A percentile compares a stretch with the other conserved stretches of the same genome.
phyloP scores from a whole-genome alignment of 192 early-diverging fungal species.

The Tieghemiomyces parasiticus region DNA sequence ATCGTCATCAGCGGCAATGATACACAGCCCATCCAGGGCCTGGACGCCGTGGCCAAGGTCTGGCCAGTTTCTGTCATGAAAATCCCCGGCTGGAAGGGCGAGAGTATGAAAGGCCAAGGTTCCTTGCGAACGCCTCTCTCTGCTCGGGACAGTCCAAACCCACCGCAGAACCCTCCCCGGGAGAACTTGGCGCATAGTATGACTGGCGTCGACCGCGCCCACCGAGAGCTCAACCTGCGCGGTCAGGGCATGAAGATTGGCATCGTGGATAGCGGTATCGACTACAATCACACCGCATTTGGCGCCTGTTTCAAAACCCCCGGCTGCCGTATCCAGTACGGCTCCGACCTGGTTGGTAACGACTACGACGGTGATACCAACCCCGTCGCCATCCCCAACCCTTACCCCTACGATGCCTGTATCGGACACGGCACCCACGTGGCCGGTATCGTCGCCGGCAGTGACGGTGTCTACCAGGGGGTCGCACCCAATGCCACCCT shows the following conservation, averaged over 20 bases:
- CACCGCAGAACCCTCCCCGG: not conserved
- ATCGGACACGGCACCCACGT: conserved; percentile 56
- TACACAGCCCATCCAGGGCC: not conserved
- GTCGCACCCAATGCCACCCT: conserved; percentile 49
- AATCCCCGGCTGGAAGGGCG: not conserved
- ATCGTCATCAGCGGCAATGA: conserved; percentile 6
- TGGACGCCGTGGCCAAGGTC: not conserved
- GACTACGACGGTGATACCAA: conserved; percentile 16
- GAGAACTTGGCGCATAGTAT: conserved; percentile 22
- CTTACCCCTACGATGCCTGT: conserved; percentile 39
- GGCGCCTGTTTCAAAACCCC: conserved; percentile 45
- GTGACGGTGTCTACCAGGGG: conserved; percentile 29
- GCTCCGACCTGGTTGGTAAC: conserved; percentile 51
- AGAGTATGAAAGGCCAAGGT: not conserved
- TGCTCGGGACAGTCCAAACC: not conserved
- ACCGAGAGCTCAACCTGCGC: conserved; percentile 27
- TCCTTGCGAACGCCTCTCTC: not conserved
- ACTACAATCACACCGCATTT: conserved; percentile 46
- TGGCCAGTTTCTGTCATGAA: conserved; percentile 6
- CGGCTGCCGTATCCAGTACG: conserved; percentile 37
- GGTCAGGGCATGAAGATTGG: conserved; percentile 52
- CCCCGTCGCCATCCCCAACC: conserved; percentile 15
- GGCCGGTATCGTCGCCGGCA: conserved; percentile 38
- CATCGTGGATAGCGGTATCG: conserved; percentile 53
- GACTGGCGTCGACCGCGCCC: conserved; percentile 33